Evolutionary conservation across 768 basidiomycete species (phyloP).

Genomic region (Pisolithus sp.): DNA sequence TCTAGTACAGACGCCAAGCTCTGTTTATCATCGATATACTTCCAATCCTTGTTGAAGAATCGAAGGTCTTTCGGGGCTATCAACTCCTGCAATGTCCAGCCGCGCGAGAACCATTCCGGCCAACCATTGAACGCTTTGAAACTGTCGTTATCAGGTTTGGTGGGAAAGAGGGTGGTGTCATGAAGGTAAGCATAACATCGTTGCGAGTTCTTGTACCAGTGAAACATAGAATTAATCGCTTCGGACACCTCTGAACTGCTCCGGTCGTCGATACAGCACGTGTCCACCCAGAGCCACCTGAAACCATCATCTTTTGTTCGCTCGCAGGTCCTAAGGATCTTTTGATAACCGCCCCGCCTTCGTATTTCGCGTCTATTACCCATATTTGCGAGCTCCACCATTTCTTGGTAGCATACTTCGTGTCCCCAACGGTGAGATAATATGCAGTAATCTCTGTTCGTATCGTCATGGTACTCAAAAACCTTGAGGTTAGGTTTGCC

Average conservation of each 20-base stretch:
- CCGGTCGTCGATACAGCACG: neutral
- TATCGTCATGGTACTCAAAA: neutral
- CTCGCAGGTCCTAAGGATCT: neutral
- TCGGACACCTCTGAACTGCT: neutral
- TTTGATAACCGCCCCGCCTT: neutral
- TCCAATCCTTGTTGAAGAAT: neutral
- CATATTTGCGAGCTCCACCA: neutral
- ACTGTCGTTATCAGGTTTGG: neutral
- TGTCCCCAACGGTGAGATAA: neutral
- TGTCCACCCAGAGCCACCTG: neutral
- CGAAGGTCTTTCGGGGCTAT: neutral
- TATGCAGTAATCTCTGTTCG: neutral
- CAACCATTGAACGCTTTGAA: neutral
- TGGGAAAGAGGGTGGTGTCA: neutral
- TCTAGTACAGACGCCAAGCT: neutral
- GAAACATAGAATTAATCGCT: neutral
- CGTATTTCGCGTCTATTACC: neutral
- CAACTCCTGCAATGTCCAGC: neutral
- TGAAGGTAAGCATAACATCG: neutral
- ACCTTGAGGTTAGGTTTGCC: neutral
- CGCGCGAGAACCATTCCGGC: neutral
- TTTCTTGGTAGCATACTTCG: neutral
- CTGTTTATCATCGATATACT: neutral
- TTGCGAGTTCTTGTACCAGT: neutral
- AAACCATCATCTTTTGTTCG: neutral